Base-by-base conservation (phyloP, 176 grass and related monocot genomes). In the Canna indica region DNA sequence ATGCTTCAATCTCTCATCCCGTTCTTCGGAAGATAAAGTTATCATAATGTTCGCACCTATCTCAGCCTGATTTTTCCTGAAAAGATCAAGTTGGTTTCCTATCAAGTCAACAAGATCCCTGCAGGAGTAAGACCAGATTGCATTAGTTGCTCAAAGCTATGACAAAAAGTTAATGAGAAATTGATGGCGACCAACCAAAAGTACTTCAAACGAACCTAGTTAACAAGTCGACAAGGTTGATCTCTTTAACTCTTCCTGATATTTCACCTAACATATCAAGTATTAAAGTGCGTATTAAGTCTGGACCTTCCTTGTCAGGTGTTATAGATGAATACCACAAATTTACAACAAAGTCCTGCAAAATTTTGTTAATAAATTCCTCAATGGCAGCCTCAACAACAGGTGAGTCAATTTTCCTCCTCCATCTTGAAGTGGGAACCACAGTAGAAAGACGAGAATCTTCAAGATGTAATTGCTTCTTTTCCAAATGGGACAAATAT, bases 201-300 rank as follows among this genome's bases (percentile, higher is more conserved):
- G 64, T 77, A 57, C 45, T 58, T 57, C 52, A 69, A 77, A 57
- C 47, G 71, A 59, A 87, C 93, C 93, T 97, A 75, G 94, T 93
- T 77, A 97, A 71, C 80, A 97, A 82, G 66, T 97, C 94, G 50
- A 97, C 89, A 64, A 97, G 86, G 77, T 97, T 97, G 61, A 97
- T 81, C 52, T 90, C 81, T 74, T 92, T 97, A 30, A 75, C 82
- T 74, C 94, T 88, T 70, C 65, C 76, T 70, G 94, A 90, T 72
- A 92, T 33, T 82, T 97, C 94, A 73, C 82, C 89, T 77, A 97
- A 79, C 59, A 82, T 82, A 74, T 92, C 88, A 75, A 97, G 84
- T 79, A 97, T 83, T 73, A 97, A 77, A 29, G 79, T 69, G 31
- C 64, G 89, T 81, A 97, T 97, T 59, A 97, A 77, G 72, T 90